A percentile compares a stretch with the other conserved stretches of the same genome.
Evolutionary conservation across 1,284 basidiomycete genomes (phyloP).

Genomic region (Leccinum angustisporum): DNA sequence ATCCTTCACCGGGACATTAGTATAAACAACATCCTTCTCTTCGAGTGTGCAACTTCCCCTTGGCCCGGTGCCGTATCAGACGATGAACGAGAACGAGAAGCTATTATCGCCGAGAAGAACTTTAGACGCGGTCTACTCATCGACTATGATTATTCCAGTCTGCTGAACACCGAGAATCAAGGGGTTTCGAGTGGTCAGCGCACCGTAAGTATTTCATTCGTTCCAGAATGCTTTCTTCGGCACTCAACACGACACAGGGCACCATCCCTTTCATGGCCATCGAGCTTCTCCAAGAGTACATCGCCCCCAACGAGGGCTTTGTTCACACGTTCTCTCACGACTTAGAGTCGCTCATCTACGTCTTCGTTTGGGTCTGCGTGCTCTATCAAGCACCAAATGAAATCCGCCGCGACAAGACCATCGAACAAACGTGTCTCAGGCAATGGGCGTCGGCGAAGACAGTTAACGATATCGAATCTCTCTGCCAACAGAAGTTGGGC

Average conservation of each 20-base stretch:
- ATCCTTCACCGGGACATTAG: not conserved
- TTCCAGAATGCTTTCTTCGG: not conserved
- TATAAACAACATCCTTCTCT: not conserved
- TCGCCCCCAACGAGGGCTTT: not conserved
- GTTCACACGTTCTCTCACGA: not conserved
- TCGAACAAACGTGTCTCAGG: not conserved
- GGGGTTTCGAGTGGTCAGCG: not conserved
- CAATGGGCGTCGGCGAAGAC: not conserved
- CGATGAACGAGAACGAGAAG: not conserved
- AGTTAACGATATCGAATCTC: not conserved
- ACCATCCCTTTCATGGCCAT: conserved; percentile 1
- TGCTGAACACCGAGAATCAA: not conserved
- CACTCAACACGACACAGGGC: not conserved
- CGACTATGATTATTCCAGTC: not conserved
- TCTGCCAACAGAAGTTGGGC: not conserved
- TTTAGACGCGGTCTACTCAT: not conserved
- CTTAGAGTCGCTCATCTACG: not conserved
- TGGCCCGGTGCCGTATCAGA: not conserved
- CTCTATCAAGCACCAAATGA: not conserved
- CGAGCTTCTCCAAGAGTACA: not conserved
- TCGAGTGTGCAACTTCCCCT: not conserved
- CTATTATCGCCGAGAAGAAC: not conserved
- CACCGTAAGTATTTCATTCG: not conserved
- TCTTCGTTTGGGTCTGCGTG: not conserved
- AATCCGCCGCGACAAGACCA: not conserved